Base-by-base conservation (phyloP, 495 filamentous ascomycete genomes). In the Aspergillus avenaceus region DNA sequence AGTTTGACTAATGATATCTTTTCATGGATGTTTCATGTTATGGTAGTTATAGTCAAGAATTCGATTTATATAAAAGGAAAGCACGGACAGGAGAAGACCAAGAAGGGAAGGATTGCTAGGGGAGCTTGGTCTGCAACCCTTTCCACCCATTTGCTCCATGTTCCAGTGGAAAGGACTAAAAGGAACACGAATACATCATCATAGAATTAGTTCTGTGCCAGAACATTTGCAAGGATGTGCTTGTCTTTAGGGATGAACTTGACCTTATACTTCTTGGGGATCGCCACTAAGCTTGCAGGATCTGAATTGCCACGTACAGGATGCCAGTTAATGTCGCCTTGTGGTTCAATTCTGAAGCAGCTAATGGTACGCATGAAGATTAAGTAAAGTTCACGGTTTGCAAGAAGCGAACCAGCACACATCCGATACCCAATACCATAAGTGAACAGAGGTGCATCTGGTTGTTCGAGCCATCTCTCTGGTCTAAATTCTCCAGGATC, bases 361-460 rank as follows among this genome's bases (percentile, higher is more conserved):
- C 74, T 76, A 16, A 85, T 60, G 41, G 80, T 74, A 11, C 83
- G 75, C 65, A 85, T 75, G 64, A 85, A 84, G 37, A 81, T 73
- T 34, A 84, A 65, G 51, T 86, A 85, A n/a, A 85, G 63, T 61
- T 86, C 82, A 0, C 81, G 71, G 34, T 84, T 84, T 19, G 83
- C 81, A 1, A 86, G 72, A 41, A 84, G 58, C 1, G 78, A 78
- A 9, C 83, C 83, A 8, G 81, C 77, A 50, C 83, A 86, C 82
- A 85, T 85, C 19, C 83, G 74, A 49, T 83, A 84, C 9, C 82
- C 82, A 42, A 83, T 67, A 3, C 82, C 81, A 45, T 84, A 84
- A 0, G 79, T 80, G 53, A 83, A 83, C 12, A 84, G 53, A 8
- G 81, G 82, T 3, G 79, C 74, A 34, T 85, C 82, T 0, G 81